Evolutionary conservation across 2,329 filamentous ascomycete genomes (phyloP), one percentile per base, ranked within the genome.

Genomic region (Colletotrichum aenigma): DNA sequence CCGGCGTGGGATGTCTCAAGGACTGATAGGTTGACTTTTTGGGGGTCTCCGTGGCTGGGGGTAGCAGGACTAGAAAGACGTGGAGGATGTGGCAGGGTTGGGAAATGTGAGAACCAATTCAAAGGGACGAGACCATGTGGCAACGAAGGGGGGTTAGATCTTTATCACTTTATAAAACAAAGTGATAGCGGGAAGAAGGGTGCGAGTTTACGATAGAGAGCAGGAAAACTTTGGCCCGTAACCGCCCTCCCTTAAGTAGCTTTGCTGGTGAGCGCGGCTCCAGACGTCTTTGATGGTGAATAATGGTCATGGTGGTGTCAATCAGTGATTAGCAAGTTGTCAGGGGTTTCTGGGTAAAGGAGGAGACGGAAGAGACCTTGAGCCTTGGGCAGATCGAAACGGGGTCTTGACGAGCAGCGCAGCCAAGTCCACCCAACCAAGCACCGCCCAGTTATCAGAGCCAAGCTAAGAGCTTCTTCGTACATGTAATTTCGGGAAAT

Each of bases 381-480:
- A 70, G 24, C 58, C 61, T 65, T 74, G 72, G 66, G 72, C 62
- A 76, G 66, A 71, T 34, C 67, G 52, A 67, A 75, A 56, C 21
- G 66, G 58, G 65, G 24, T 61, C 71, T 56, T 72, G 71, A 70
- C 56, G 26, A 43, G 75, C 52, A 75, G 66, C 56, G 64, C 64
- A 71, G 61, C 71, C 64, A 71, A 66, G 34, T 43, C 70, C 56
- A 43, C 75, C 84, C 84, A 87, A 84, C 86, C 81, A 86, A 78
- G 81, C 78, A 80, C 78, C 82, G 80, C 81, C 81, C 70, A 82
- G 81, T 84, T 86, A 86, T 86, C 81, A 34, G 72, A 32, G 71
- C 71, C 76, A 78, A 77, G 76, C 64, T 75, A 72, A 36, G 64
- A 72, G 64, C 55, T 69, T 73, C 70, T 70, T 70, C 60, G 43